A percentile compares a stretch with the other conserved stretches of the same genome.
phyloP scores from a whole-genome alignment of 345 rosid genomes.

The Combretum micranthum region DNA sequence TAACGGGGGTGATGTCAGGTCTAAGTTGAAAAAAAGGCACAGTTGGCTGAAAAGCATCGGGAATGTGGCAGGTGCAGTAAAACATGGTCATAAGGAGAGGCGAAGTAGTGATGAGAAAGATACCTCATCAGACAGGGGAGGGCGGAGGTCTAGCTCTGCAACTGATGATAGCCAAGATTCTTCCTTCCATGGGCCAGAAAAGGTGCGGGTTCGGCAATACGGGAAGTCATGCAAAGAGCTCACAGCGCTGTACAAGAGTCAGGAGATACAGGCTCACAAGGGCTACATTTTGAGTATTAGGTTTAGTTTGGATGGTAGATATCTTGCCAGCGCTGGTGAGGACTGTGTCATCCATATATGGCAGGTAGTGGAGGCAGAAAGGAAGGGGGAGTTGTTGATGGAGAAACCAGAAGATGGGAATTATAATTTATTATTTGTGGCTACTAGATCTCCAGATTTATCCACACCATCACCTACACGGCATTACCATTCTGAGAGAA shows the following conservation, averaged over 20 bases:
- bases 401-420: constrained; percentile 73
- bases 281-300: constrained; percentile 95
- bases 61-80: constrained; percentile 64
- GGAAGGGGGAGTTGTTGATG: constrained; percentile 75
- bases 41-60: constrained; percentile 74
- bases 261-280: constrained; percentile 90
- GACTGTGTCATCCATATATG: constrained; percentile 82
- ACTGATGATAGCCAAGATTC: constrained; percentile 93
- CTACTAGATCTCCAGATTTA: constrained; percentile 84
- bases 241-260: constrained; percentile 73
- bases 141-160: constrained; percentile 88
- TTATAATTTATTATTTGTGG: constrained; percentile 38
- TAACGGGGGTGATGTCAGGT: constrained; percentile 22
- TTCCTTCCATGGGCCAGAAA: constrained; percentile 78
- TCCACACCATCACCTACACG: constrained; percentile 42
- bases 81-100: constrained; percentile 47
- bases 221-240: constrained; percentile 81
- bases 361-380: constrained; percentile 66
- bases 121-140: constrained; percentile 83
- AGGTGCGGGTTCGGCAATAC: constrained; percentile 79
- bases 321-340: constrained; percentile 98
- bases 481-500: constrained; percentile 47
- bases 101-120: constrained; percentile 89
- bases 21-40: constrained; percentile 67
- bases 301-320: constrained; percentile 90